These are phyloP conservation scores for Phaffomyces antillensis DNA, from an alignment of 805 yeast species.

Conservation along the genomic window DNA sequence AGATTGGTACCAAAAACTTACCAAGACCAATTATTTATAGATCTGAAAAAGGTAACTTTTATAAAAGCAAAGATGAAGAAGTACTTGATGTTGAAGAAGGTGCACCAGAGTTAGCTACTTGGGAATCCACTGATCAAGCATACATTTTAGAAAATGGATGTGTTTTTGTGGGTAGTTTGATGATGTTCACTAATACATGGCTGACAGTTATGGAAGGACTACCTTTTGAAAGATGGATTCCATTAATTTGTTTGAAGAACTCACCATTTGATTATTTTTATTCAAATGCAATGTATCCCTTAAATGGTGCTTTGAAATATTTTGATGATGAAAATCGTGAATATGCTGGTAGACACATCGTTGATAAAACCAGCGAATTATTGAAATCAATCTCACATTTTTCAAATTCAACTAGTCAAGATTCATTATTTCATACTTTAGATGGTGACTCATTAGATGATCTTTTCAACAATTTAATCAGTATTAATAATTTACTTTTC, in stretches of 20 bases:
- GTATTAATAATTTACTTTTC: constrained; percentile 37
- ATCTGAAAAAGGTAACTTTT: constrained; percentile 34
- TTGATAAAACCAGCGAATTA: constrained; percentile 27
- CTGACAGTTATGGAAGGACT: constrained; percentile 23
- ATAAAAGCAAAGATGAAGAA: constrained; percentile 34
- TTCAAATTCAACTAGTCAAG: constrained; percentile 13
- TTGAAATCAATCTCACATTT: constrained; percentile 26
- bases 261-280: constrained; percentile 56
- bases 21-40: constrained; percentile 38
- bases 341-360: constrained; percentile 33
- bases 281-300: constrained; percentile 46
- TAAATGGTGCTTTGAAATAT: constrained; percentile 46
- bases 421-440: constrained; percentile 23
- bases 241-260: constrained; percentile 40
- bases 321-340: constrained; percentile 50
- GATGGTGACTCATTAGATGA: constrained; percentile 15
- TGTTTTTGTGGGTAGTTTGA: constrained; percentile 40
- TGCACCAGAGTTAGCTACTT: constrained; percentile 34
- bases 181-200: constrained; percentile 36
- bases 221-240: constrained; percentile 38
- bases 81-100: constrained; percentile 36
- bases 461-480: constrained; percentile 26
- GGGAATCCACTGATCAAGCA: constrained; percentile 45
- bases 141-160: constrained; percentile 40
- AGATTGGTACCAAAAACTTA: constrained; percentile 27